A percentile compares a stretch with the other conserved stretches of the same genome.
Conservation (phyloP, 306 rosid genomes). For the Lablab purpureus region DNA sequence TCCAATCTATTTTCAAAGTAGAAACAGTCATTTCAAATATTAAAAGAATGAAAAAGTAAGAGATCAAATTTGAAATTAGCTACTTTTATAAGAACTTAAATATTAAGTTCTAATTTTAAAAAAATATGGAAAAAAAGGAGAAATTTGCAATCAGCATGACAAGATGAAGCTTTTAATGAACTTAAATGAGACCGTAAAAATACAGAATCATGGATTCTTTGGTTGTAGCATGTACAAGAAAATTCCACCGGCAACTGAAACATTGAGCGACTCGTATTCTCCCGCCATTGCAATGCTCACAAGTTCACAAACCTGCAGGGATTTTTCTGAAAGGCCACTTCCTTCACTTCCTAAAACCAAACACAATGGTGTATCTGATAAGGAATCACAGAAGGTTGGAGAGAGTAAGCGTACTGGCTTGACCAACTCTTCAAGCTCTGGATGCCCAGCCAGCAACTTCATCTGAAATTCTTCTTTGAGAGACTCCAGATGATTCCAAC, state of each 20-base stretch:
- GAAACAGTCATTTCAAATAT: no score
- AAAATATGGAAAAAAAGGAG: not conserved
- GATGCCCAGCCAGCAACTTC: constrained; percentile 88
- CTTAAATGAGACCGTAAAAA: not conserved
- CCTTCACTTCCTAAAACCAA: constrained; percentile 95
- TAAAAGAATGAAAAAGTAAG: no score
- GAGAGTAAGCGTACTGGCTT: constrained; percentile 62
- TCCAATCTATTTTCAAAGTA: no score
- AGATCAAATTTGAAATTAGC: no score
- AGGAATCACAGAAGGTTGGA: constrained; percentile 61
- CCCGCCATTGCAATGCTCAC: constrained; percentile 94
- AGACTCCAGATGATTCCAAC: constrained; percentile 72
- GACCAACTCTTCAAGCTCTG: constrained; percentile 53
- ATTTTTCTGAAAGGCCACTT: constrained; percentile 77
- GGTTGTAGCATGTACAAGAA: constrained; percentile 79
- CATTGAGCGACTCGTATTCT: constrained; percentile 90
- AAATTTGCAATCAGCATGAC: not conserved
- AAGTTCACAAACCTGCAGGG: constrained; percentile 72
- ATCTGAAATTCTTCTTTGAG: constrained; percentile 61
- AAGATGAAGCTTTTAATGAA: not conserved
- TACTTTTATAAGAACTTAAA: no score
- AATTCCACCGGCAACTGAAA: constrained; percentile 98
- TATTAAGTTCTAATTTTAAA: not conserved
- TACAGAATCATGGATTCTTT: constrained; percentile 44
- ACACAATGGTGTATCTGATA: constrained; percentile 65